These are phyloP conservation scores for Balakata baccata DNA, from an alignment of 345 rosid species.

Conservation along the genomic window DNA sequence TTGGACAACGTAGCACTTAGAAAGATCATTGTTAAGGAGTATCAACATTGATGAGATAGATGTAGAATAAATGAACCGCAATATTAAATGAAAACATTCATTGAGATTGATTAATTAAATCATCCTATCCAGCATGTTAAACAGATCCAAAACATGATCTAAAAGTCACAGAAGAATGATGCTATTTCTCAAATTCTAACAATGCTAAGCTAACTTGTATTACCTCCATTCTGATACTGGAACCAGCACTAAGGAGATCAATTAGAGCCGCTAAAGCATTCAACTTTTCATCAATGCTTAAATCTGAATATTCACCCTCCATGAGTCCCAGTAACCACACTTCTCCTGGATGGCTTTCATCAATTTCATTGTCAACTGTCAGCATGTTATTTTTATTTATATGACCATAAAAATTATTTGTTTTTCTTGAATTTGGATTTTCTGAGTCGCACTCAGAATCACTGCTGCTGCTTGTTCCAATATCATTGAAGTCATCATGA, in stretches of 20 bases:
- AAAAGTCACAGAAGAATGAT: not conserved
- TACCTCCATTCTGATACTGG: conserved; percentile 80
- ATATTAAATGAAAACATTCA: not conserved
- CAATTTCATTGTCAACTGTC: conserved; percentile 64
- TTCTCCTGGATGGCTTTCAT: conserved; percentile 93
- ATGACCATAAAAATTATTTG: conserved; percentile 22
- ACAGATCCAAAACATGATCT: not conserved
- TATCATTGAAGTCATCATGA: conserved; percentile 57
- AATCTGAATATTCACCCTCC: conserved; percentile 94
- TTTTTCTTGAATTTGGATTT: conserved; percentile 36
- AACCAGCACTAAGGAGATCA: conserved; percentile 78
- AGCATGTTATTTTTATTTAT: conserved; percentile 44
- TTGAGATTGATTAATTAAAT: not conserved
- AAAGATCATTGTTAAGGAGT: not conserved
- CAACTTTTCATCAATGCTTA: conserved; percentile 83
- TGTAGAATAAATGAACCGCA: not conserved
- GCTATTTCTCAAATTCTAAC: not conserved
- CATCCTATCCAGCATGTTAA: not conserved
- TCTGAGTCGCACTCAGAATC: conserved; percentile 58
- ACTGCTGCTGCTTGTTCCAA: conserved; percentile 45
- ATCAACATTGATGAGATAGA: not conserved
- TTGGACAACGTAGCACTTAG: too few species aligned
- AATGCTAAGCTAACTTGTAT: conserved; percentile 11
- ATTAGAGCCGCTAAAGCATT: conserved; percentile 73
- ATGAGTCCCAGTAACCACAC: conserved; percentile 85